phyloP scores from a whole-genome alignment of 129 eudicot species.

The Helichrysum umbraculigerum region DNA sequence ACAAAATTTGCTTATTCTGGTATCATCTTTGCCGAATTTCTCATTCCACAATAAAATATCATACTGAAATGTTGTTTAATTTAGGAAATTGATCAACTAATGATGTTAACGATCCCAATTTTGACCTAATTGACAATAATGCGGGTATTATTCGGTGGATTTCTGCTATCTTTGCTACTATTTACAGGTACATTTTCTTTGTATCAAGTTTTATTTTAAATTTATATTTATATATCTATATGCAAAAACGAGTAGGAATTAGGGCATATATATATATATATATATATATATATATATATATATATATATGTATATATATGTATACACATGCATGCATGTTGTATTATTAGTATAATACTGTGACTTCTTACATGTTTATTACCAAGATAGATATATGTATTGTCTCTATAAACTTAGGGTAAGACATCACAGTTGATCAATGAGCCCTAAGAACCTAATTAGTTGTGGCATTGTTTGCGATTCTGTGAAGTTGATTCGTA shows the following conservation, averaged over 20 bases:
- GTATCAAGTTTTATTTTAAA: conserved; percentile 1
- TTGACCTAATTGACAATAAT: conserved; percentile 36
- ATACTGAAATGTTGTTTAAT: conserved; percentile 9
- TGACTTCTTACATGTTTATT: background rate
- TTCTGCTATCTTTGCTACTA: conserved; percentile 71
- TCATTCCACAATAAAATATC: background rate
- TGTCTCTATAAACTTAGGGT: background rate
- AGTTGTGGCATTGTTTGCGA: background rate
- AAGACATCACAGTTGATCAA: background rate
- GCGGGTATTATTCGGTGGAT: conserved; percentile 60
- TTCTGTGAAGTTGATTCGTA: conserved; percentile 4
- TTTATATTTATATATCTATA: background rate
- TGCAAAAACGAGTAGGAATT: conserved; percentile 25
- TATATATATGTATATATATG: background rate
- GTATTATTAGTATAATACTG: conserved; percentile 8
- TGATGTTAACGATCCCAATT: conserved; percentile 35
- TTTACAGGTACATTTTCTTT: conserved; percentile 53
- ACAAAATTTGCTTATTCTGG: background rate
- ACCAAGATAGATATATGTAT: background rate
- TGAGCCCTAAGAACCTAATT: background rate
- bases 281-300: background rate
- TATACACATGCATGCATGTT: background rate
- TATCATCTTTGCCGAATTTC: conserved; percentile 14
- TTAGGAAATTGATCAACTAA: conserved; percentile 6
- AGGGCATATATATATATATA: conserved; percentile 4